Evolutionary conservation across 1,284 basidiomycete genomes (phyloP).

Genomic region (Stygiomarasmius scandens): DNA sequence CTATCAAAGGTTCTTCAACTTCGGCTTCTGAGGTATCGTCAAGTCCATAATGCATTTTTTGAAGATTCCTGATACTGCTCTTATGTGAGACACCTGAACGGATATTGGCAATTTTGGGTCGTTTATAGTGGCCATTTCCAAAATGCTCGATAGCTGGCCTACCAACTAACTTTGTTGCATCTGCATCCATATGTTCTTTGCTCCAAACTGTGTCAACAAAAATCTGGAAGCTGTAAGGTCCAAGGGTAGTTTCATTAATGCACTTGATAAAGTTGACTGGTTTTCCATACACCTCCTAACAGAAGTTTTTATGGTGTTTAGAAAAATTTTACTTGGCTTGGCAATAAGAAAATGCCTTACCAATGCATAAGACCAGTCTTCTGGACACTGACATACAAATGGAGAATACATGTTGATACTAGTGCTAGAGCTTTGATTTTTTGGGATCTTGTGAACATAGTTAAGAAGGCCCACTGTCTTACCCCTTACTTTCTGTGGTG

Average conservation of each 20-base stretch:
- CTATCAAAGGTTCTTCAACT: no score
- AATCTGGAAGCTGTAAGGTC: neutral
- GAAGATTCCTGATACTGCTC: no score
- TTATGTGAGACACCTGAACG: neutral
- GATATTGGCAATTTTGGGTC: neutral
- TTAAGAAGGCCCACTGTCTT: neutral
- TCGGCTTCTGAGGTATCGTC: no score
- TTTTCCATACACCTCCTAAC: neutral
- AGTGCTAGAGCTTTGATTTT: neutral
- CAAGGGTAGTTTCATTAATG: neutral
- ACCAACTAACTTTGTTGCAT: neutral
- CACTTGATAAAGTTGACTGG: neutral
- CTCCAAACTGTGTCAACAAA: neutral
- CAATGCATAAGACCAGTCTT: neutral
- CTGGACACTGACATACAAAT: neutral
- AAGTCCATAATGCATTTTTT: no score
- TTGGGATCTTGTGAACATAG: neutral
- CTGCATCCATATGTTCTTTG: neutral
- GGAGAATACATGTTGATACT: conserved; percentile 2
- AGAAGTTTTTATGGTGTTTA: neutral
- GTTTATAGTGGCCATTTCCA: neutral
- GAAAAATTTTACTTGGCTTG: no score
- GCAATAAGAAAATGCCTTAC: neutral
- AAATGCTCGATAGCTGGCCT: neutral
- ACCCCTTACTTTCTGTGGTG: neutral